phyloP scores from a whole-genome alignment of 495 filamentous ascomycete genomes.

The Aspergillus nidulans region DNA sequence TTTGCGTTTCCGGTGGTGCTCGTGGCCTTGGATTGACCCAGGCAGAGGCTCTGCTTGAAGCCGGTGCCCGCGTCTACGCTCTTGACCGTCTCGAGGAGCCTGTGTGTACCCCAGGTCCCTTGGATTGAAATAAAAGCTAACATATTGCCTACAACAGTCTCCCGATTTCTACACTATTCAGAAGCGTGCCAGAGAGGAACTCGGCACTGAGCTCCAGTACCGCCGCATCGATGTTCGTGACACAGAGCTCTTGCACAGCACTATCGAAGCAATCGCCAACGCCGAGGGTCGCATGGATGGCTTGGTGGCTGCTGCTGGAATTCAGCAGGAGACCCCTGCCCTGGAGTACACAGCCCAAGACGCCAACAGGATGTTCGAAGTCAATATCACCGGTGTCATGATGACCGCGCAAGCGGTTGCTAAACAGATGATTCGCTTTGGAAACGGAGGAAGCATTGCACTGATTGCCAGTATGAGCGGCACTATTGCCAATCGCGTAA shows the following conservation, averaged over 20 bases:
- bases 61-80: conserved; percentile 60
- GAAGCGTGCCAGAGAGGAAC: conserved; percentile 56
- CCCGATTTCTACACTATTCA: conserved; percentile 60
- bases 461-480: conserved; percentile 75
- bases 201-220: conserved; percentile 70
- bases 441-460: conserved; percentile 65
- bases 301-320: conserved; percentile 70
- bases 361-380: conserved; percentile 64
- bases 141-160: conserved; percentile 27
- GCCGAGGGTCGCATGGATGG: conserved; percentile 71
- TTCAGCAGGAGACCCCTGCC: conserved; percentile 67
- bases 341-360: conserved; percentile 64
- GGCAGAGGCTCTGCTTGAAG: conserved; percentile 75
- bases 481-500: conserved; percentile 60
- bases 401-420: conserved; percentile 69
- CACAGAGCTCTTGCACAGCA: conserved; percentile 59
- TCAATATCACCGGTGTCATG: conserved; percentile 76
- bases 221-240: conserved; percentile 84
- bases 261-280: conserved; percentile 64
- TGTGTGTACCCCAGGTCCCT: conserved; percentile 21
- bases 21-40: conserved; percentile 76
- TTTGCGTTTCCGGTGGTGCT: conserved; percentile 74
- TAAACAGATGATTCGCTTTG: conserved; percentile 70
- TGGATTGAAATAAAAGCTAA: neutral
- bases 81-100: conserved; percentile 45